Evolutionary conservation across 1,139 yeast species (phyloP), one percentile per base, ranked within the genome.

Genomic region (Kodamaea arcana): DNA sequence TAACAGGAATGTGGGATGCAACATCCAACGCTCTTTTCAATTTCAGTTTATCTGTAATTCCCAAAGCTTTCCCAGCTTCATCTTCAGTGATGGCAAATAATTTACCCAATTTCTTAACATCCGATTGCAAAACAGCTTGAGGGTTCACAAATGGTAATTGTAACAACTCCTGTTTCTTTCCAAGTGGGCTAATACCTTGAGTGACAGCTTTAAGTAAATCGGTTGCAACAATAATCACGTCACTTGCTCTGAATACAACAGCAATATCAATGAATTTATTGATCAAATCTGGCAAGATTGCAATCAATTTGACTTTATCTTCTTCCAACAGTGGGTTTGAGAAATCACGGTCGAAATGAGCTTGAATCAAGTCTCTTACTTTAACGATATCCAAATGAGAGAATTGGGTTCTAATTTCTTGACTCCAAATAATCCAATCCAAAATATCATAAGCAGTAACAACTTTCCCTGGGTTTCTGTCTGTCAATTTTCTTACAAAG

Each of bases 231-330:
- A 72, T 50, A 20, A 85, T 69, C 36, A 86, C 69, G 15, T 82
- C 92, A 16, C 78, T 69, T 43, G 78, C 76, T 64, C 92, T 83
- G 61, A 88, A 90, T 16, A 78, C 78, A 16, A 86, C 68, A 8
- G 95, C 87, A 48, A 92, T 82, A 46, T 86, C 95, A 41, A 88
- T 65, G 46, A 87, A 69, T 0, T 94, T 95, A 34, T 73, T 69
- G 25, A 92, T 65, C 47, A 92, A 66, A 21, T 69, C 65, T 22
- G 92, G 88, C 27, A 86, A 71, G 34, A 74, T 65, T 2, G 86
- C 64, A 10, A 85, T 78, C 27, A 85, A 66, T 45, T 70, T 67
- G 34, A 80, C 65, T 51, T 76, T 76, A 17, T 71, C 69, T 24
- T 45, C 47, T 47, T 75, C 78, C 26, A 48, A 34, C 16, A 36